These are phyloP conservation scores for Tylopilus cervinicoccineus DNA, from an alignment of 768 basidiomycete species.

Conservation along the genomic window DNA sequence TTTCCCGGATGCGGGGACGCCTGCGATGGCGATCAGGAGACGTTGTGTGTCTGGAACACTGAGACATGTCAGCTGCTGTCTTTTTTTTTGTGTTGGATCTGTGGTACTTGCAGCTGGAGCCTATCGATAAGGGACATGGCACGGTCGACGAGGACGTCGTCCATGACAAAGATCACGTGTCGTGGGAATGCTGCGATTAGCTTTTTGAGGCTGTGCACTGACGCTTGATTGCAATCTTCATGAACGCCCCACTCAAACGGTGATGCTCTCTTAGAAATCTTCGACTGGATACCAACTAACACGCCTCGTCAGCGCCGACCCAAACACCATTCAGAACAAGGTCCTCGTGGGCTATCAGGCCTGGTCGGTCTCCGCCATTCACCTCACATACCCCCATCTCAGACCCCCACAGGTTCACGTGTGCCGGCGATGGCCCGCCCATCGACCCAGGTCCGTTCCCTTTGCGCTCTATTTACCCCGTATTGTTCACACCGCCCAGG, in stretches of 20 bases:
- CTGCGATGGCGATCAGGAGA: slow-evolving; percentile 68
- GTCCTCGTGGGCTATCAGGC: slow-evolving; percentile 86
- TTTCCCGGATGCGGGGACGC: slow-evolving; percentile 87
- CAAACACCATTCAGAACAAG: slow-evolving; percentile 79
- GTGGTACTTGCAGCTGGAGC: slow-evolving; percentile 35
- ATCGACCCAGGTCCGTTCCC: slow-evolving; percentile 49
- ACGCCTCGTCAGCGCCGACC: slow-evolving; percentile 45
- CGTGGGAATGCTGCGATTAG: too few relatives aligned
- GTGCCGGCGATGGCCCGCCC: slow-evolving; percentile 63
- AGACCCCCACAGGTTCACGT: slow-evolving; percentile 56
- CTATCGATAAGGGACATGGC: slow-evolving; percentile 36
- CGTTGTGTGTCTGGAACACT: slow-evolving; percentile 32
- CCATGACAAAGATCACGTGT: slow-evolving; percentile 29
- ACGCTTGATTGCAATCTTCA: too few relatives aligned
- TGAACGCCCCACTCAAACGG: too few relatives aligned
- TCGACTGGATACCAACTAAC: too few relatives aligned
- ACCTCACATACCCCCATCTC: not conserved
- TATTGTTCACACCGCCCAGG: slow-evolving; percentile 25
- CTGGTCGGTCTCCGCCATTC: slow-evolving; percentile 43
- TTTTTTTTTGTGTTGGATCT: not conserved
- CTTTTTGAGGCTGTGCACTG: too few relatives aligned
- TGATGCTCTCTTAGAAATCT: too few relatives aligned
- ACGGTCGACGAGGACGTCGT: slow-evolving; percentile 36
- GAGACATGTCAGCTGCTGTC: not conserved
- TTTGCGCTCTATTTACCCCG: not conserved